Evolutionary conservation across 1,139 yeast species (phyloP).

Genomic region (Debaryomyces nepalensis): DNA sequence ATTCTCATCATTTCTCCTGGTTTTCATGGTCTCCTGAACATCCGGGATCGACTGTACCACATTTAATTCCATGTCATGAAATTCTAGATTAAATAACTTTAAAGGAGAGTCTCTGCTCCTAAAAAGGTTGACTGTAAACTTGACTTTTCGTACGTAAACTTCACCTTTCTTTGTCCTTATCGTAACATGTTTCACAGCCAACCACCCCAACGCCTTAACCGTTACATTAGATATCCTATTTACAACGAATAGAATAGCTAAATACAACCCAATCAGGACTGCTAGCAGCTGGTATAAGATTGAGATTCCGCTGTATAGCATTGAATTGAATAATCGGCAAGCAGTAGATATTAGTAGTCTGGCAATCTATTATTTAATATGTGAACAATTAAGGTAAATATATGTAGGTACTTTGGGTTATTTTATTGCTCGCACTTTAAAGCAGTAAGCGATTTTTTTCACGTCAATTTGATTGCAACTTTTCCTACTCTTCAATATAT

Average conservation of each 20-base stretch:
- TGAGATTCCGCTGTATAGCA: background rate
- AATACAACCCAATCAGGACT: constrained; percentile 4
- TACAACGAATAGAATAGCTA: constrained; percentile 4
- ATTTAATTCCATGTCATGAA: constrained; percentile 31
- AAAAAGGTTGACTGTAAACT: constrained; percentile 33
- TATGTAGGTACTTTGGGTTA: too few relatives aligned
- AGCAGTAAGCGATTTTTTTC: too few relatives aligned
- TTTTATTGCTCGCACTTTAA: too few relatives aligned
- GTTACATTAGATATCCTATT: constrained; percentile 41
- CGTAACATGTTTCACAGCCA: constrained; percentile 36
- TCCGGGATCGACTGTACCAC: background rate
- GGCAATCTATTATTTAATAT: too few relatives aligned
- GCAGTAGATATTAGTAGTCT: background rate
- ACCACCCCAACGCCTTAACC: constrained; percentile 44
- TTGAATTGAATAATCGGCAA: background rate
- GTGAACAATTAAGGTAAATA: too few relatives aligned
- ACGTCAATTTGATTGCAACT: too few relatives aligned
- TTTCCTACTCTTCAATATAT: too few relatives aligned
- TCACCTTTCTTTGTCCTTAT: constrained; percentile 24
- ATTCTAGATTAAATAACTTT: constrained; percentile 36
- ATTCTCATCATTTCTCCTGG: background rate
- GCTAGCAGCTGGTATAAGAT: constrained; percentile 2
- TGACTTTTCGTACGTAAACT: constrained; percentile 28
- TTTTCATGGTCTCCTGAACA: background rate
- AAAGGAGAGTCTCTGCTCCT: constrained; percentile 33